Percentiles rank a stretch among this genome's conserved stretches.
phyloP scores from a whole-genome alignment of 2,329 filamentous ascomycete genomes.

The Xylaria polymorpha region DNA sequence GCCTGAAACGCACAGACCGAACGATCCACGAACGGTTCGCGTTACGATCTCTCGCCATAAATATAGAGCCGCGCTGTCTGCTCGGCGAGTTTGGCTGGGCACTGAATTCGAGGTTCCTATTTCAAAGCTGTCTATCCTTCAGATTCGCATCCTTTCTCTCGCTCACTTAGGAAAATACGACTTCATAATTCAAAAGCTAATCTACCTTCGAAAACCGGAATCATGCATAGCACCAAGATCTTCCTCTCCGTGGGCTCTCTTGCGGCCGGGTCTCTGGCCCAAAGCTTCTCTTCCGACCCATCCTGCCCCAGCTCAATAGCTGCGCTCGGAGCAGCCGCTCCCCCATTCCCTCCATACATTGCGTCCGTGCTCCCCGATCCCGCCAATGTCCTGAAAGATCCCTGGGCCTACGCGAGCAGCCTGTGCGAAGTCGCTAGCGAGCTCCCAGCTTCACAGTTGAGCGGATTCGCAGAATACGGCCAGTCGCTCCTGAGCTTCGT shows the following conservation, averaged over 20 bases:
- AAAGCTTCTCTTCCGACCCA: constrained; percentile 24
- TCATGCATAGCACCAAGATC: constrained; percentile 15
- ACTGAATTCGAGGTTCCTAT: neutral
- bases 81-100: neutral
- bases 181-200: neutral
- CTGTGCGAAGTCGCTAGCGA: constrained; percentile 11
- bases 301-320: constrained; percentile 22
- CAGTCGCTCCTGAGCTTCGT: constrained; percentile 11
- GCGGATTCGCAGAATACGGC: constrained; percentile 4
- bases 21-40: neutral
- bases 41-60: neutral
- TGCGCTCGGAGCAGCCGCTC: constrained; percentile 8
- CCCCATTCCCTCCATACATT: neutral
- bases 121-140: neutral
- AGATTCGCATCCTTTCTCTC: neutral
- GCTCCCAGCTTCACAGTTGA: constrained; percentile 1
- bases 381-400: neutral
- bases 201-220: neutral
- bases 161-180: neutral
- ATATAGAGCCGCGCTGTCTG: neutral
- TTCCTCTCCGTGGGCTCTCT: constrained; percentile 17
- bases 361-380: neutral
- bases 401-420: constrained; percentile 11
- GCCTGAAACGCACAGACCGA: neutral
- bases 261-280: constrained; percentile 18